Percentiles rank a stretch among this genome's conserved stretches.
phyloP scores from a whole-genome alignment of 768 basidiomycete genomes.

The Russula griseocarnosa region DNA sequence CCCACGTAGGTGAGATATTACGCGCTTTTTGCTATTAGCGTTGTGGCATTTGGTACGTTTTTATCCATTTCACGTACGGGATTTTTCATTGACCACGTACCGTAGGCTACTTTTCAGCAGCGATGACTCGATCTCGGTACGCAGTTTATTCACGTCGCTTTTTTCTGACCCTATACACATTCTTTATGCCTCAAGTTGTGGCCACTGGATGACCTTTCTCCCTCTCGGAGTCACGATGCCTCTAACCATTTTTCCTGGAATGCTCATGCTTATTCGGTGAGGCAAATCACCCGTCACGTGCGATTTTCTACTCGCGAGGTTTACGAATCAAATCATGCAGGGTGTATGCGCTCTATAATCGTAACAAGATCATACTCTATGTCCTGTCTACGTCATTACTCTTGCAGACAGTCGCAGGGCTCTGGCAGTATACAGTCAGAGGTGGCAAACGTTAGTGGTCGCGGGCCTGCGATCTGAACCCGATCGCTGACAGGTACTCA shows the following conservation, averaged over 20 bases:
- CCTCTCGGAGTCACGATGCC: slow-evolving; percentile 27
- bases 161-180: background rate
- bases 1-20: slow-evolving; percentile 24
- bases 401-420: slow-evolving; percentile 19
- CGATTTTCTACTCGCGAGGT: background rate
- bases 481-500: background rate
- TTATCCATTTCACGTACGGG: background rate
- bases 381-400: slow-evolving; percentile 17
- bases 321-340: slow-evolving; percentile 5
- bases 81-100: background rate
- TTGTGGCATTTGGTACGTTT: slow-evolving; percentile 24
- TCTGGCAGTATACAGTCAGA: slow-evolving; percentile 26
- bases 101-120: slow-evolving; percentile 25
- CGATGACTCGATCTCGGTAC: slow-evolving; percentile 27
- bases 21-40: slow-evolving; percentile 16
- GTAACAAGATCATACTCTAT: slow-evolving; percentile 21
- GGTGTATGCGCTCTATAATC: slow-evolving; percentile 28
- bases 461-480: background rate
- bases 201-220: slow-evolving; percentile 26
- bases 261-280: slow-evolving; percentile 28
- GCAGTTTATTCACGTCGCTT: slow-evolving; percentile 2
- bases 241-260: slow-evolving; percentile 23
- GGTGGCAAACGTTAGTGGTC: slow-evolving; percentile 18
- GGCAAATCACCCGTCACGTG: background rate
- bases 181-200: slow-evolving; percentile 14